Conservation (phyloP, 1,284 basidiomycete species). For the Boletellus dicymbophilus region DNA sequence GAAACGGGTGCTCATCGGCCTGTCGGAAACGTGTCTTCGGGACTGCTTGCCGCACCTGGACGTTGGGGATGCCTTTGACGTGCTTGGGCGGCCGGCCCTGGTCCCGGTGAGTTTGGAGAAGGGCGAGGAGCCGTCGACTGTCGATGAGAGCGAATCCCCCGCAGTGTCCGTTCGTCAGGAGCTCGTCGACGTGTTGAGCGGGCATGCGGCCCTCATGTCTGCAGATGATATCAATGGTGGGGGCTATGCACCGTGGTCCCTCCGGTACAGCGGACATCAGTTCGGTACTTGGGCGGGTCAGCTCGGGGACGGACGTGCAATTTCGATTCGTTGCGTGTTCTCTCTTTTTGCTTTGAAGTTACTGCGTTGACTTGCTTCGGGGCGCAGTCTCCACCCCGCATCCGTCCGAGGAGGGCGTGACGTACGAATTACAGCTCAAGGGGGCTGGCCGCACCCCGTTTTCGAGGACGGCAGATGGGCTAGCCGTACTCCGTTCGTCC, state of each 20-base stretch:
- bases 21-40: slow-evolving; percentile 65
- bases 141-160: slow-evolving; percentile 29
- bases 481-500: slow-evolving; percentile 91
- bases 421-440: slow-evolving; percentile 91
- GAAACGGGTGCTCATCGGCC: slow-evolving; percentile 65
- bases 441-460: slow-evolving; percentile 95
- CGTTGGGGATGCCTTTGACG: slow-evolving; percentile 77
- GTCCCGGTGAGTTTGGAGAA: slow-evolving; percentile 30
- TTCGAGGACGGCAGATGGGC: slow-evolving; percentile 87
- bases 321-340: slow-evolving; percentile 71
- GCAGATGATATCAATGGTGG: slow-evolving; percentile 36
- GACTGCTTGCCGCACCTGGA: slow-evolving; percentile 88
- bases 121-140: slow-evolving; percentile 26
- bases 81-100: slow-evolving; percentile 60
- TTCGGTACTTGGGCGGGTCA: slow-evolving; percentile 97
- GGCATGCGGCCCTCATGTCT: slow-evolving; percentile 73
- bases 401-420: slow-evolving; percentile 53
- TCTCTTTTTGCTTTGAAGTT: too few relatives aligned
- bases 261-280: slow-evolving; percentile 90
- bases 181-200: slow-evolving; percentile 80
- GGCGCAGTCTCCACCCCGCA: slow-evolving; percentile 75
- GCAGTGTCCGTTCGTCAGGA: slow-evolving; percentile 58
- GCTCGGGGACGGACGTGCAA: slow-evolving; percentile 93
- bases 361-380: too few relatives aligned
- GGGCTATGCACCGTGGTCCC: slow-evolving; percentile 84